A percentile compares a stretch with the other conserved stretches of the same genome.
Evolutionary conservation across 2,329 filamentous ascomycete species (phyloP).

Genomic region (Dactylonectria estremocensis): DNA sequence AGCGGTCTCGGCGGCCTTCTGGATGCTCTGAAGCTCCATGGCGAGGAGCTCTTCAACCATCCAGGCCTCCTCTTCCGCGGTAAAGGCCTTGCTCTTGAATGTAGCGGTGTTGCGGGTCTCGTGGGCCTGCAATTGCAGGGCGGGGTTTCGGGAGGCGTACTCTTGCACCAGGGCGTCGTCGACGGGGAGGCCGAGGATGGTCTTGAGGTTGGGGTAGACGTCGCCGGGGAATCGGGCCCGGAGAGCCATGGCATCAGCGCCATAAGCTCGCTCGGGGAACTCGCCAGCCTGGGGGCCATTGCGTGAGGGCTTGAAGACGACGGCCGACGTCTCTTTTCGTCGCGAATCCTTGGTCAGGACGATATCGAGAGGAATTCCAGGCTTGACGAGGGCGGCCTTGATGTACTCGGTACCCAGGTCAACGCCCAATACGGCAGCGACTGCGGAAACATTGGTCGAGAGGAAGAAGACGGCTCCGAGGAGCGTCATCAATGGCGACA

Average conservation of each 20-base stretch:
- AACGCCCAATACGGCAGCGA: conserved; percentile 87
- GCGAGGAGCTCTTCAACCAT: conserved; percentile 94
- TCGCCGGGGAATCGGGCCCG: conserved; percentile 91
- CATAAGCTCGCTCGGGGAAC: conserved; percentile 93
- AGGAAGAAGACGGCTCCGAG: conserved; percentile 57
- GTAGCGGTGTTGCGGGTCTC: conserved; percentile 77
- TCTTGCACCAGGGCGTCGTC: conserved; percentile 74
- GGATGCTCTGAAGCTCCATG: conserved; percentile 95
- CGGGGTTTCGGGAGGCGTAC: conserved; percentile 85
- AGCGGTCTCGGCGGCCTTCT: conserved; percentile 87
- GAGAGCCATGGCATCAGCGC: conserved; percentile 90
- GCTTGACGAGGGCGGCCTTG: conserved; percentile 96
- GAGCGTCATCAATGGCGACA: conserved; percentile 57
- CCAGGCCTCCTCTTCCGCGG: conserved; percentile 74
- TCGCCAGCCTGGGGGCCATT: conserved; percentile 72
- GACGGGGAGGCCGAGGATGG: conserved; percentile 82
- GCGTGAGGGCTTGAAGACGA: conserved; percentile 92
- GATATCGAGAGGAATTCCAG: conserved; percentile 96
- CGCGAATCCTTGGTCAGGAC: conserved; percentile 98
- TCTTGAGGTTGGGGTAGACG: conserved; percentile 95
- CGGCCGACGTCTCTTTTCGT: conserved; percentile 91
- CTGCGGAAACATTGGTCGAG: conserved; percentile 65
- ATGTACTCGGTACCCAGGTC: conserved; percentile 98
- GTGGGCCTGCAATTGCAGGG: conserved; percentile 76
- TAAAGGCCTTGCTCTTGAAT: conserved; percentile 83